Base-by-base conservation (phyloP, 129 eudicot species). In the Chrysanthemum seticuspe region DNA sequence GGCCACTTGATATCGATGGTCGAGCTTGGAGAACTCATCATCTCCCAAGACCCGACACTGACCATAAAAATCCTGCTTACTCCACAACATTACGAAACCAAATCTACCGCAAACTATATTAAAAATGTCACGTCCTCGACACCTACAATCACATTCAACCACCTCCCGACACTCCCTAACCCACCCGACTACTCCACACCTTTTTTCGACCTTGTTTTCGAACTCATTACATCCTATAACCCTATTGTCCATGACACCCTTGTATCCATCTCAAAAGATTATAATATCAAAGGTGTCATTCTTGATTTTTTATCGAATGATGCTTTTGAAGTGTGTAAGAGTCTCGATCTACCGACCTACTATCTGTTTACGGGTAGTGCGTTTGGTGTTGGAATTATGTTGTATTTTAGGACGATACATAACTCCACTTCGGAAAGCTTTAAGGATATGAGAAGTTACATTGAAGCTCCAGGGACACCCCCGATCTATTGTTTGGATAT, bases 1-100 rank as follows among this genome's bases (percentile, higher is more conserved):
- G 86, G 86, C 62, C 86, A 83, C 25, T 36, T 83, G 31, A 65
- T 78, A 13, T 74, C 86, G 45, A 83, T 74, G 86, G 86, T 83
- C 40, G 86, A 83, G 73, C 78, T 83, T n/a, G 87, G 81, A 0
- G 40, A 74, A 65, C 73, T 83, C 50, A 72, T 83, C 5, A 47
- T 63, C 10, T 27, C 64, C 29, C 78, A 70, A 40, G 40, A 70
- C 63, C 74, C 78, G 19, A 48, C 63, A 8, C 48, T 74, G 67
- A 14, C 77, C 73, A 44, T 86, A 75, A 81, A 59, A 2, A 78
- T 86, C 55, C 63, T 86, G 78, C 54, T 66, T 13, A 44, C 72
- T 34, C 60, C 71, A 2, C 13, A 10, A 8, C 80, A 78, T 8
- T 62, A 65, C 82, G 40, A 71, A 76, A n/a, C 82, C 52, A 68